phyloP scores from a whole-genome alignment of 352 stramenopile species.

The Aphanomyces astaci region DNA sequence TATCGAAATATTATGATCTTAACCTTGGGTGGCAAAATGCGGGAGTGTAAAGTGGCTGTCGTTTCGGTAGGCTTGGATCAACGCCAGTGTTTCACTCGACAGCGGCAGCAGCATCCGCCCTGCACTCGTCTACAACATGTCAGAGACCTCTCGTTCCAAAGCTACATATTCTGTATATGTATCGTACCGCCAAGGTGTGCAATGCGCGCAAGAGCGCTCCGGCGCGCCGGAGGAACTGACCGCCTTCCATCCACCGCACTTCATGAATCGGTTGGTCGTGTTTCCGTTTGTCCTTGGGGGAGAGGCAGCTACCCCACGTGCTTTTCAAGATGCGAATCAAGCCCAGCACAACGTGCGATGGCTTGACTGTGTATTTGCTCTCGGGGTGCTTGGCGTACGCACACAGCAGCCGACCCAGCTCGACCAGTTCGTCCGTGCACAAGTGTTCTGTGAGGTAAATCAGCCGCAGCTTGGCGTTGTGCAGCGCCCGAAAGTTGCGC shows the following conservation, averaged over 20 bases:
- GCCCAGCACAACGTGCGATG: slow-evolving; percentile 53
- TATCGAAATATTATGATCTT: background rate
- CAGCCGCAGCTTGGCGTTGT: slow-evolving; percentile 29
- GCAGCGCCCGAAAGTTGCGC: slow-evolving; percentile 40
- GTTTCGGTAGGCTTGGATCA: slow-evolving; percentile 39
- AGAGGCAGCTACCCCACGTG: slow-evolving; percentile 55
- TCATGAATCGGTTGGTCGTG: slow-evolving; percentile 27
- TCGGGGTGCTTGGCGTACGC: slow-evolving; percentile 8
- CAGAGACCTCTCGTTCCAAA: too few relatives aligned
- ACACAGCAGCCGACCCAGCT: slow-evolving; percentile 29
- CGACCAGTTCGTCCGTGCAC: slow-evolving; percentile 35
- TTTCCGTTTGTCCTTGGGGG: slow-evolving; percentile 39
- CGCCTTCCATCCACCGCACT: slow-evolving; percentile 54
- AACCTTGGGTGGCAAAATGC: slow-evolving; percentile 32
- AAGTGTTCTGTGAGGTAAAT: slow-evolving; percentile 27
- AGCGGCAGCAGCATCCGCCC: background rate
- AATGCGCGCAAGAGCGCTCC: slow-evolving; percentile 42
- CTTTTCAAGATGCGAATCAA: slow-evolving; percentile 48
- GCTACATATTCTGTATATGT: too few relatives aligned
- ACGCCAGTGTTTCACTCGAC: slow-evolving; percentile 11
- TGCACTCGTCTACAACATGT: slow-evolving; percentile 30
- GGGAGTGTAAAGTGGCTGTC: slow-evolving; percentile 43
- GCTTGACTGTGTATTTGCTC: slow-evolving; percentile 24
- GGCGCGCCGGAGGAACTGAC: slow-evolving; percentile 43
- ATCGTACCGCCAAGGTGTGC: slow-evolving; percentile 39